A percentile compares a stretch with the other conserved stretches of the same genome.
These are phyloP conservation scores for Termitomyces titanicus DNA, from an alignment of 768 basidiomycete genomes.

Conservation along the genomic window DNA sequence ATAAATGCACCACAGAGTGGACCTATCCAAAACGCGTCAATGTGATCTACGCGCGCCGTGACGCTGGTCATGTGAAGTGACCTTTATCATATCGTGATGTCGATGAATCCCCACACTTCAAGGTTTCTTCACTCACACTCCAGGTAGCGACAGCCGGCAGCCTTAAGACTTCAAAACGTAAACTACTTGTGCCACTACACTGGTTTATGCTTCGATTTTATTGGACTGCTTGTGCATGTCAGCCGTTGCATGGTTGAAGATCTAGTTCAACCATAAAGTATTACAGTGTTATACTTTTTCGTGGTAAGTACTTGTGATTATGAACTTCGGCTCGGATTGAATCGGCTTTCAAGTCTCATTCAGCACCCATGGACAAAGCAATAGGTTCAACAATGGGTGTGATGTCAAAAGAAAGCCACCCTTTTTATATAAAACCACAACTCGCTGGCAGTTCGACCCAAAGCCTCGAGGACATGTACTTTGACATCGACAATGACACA, in stretches of 20 bases:
- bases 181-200: not conserved
- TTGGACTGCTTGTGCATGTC: not conserved
- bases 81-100: not conserved
- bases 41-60: not conserved
- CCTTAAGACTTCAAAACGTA: not conserved
- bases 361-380: slow-evolving; percentile 2
- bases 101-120: not conserved
- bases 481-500: slow-evolving; percentile 10
- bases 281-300: not conserved
- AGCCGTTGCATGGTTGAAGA: too few relatives aligned
- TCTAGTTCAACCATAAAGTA: not conserved
- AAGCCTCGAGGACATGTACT: slow-evolving; percentile 5
- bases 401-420: slow-evolving; percentile 8
- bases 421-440: slow-evolving; percentile 6
- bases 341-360: not conserved
- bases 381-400: slow-evolving; percentile 1
- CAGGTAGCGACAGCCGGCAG: too few relatives aligned
- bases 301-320: not conserved
- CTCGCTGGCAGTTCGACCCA: not conserved
- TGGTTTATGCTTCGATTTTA: too few relatives aligned
- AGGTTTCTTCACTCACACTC: too few relatives aligned
- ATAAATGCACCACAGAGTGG: too few relatives aligned
- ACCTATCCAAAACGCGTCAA: too few relatives aligned
- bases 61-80: not conserved
- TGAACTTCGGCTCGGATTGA: not conserved